phyloP scores from a whole-genome alignment of 2,329 filamentous ascomycete species.

The Nigrospora oryzae region DNA sequence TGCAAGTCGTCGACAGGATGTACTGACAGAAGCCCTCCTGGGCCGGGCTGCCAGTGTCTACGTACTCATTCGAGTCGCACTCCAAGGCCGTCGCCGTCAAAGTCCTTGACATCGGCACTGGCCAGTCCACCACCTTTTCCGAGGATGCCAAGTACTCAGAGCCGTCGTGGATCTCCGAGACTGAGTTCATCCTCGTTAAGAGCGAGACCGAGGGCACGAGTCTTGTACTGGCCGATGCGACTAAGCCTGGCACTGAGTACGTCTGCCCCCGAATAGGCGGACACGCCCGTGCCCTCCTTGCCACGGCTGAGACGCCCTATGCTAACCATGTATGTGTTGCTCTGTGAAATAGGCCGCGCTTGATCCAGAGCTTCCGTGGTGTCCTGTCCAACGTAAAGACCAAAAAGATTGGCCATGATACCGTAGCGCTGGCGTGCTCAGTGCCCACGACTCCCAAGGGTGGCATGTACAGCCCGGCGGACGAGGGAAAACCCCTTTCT shows the following conservation, averaged over 20 bases:
- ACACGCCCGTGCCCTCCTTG: no score
- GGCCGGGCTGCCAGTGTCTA: conserved; percentile 40
- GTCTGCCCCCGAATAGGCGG: conserved; percentile 7
- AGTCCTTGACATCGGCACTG: conserved; percentile 60
- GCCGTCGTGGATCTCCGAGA: conserved; percentile 67
- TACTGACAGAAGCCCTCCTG: background rate
- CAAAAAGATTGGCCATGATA: conserved; percentile 38
- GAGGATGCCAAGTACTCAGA: conserved; percentile 56
- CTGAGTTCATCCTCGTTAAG: conserved; percentile 50
- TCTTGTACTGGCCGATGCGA: conserved; percentile 31
- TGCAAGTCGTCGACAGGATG: background rate
- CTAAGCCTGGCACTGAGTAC: conserved; percentile 28
- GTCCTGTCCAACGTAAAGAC: conserved; percentile 51
- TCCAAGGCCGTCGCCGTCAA: conserved; percentile 60
- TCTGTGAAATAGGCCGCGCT: conserved; percentile 25
- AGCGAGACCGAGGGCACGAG: conserved; percentile 37
- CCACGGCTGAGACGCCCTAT: no score
- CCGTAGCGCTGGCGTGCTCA: conserved; percentile 48
- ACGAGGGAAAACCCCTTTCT: conserved; percentile 49
- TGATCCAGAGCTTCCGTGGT: conserved; percentile 41
- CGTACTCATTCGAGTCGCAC: conserved; percentile 75
- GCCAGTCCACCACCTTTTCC: conserved; percentile 57
- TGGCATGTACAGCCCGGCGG: conserved; percentile 56
- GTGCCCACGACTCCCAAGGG: conserved; percentile 62
- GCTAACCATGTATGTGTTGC: no score